Evolutionary conservation across 257 asterid genomes (phyloP).

Genomic region (Solanum infundibuliforme): DNA sequence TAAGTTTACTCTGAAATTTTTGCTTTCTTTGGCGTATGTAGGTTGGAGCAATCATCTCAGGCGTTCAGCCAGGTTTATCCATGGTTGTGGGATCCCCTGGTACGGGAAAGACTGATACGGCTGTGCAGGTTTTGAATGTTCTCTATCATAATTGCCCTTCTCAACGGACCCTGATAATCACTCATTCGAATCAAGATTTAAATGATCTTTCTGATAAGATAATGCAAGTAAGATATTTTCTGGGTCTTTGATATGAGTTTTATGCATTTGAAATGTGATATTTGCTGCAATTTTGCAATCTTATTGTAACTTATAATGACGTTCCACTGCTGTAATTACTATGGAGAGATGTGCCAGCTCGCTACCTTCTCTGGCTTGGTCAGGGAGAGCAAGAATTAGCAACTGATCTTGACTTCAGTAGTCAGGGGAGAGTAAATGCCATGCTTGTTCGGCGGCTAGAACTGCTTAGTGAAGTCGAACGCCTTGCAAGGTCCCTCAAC

Average conservation of each 20-base stretch:
- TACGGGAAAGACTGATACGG: constrained; percentile 98
- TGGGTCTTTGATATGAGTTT: not conserved
- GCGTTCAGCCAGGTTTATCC: constrained; percentile 92
- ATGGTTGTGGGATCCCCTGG: constrained; percentile 59
- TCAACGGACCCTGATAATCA: constrained; percentile 91
- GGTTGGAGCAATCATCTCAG: constrained; percentile 86
- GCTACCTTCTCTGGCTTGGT: constrained; percentile 95
- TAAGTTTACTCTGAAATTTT: not conserved
- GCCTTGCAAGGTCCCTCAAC: constrained; percentile 83
- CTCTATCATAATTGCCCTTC: constrained; percentile 98
- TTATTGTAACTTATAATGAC: not conserved
- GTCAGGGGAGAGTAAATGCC: constrained; percentile 99
- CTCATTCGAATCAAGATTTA: constrained; percentile 94
- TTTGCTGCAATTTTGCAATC: not conserved
- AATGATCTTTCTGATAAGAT: constrained; percentile 97
- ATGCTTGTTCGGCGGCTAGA: constrained; percentile 91
- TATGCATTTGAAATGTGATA: not conserved
- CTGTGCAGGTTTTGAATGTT: constrained; percentile 87
- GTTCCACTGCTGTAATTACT: not conserved
- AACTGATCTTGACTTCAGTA: constrained; percentile 94
- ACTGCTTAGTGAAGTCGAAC: constrained; percentile 88
- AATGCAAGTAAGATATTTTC: constrained; percentile 41
- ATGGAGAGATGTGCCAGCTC: constrained; percentile 97
- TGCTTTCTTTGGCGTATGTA: constrained; percentile 21
- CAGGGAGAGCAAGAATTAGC: constrained; percentile 99